These are phyloP conservation scores for Rhizopogon rudus DNA, from an alignment of 768 basidiomycete genomes.

Conservation along the genomic window DNA sequence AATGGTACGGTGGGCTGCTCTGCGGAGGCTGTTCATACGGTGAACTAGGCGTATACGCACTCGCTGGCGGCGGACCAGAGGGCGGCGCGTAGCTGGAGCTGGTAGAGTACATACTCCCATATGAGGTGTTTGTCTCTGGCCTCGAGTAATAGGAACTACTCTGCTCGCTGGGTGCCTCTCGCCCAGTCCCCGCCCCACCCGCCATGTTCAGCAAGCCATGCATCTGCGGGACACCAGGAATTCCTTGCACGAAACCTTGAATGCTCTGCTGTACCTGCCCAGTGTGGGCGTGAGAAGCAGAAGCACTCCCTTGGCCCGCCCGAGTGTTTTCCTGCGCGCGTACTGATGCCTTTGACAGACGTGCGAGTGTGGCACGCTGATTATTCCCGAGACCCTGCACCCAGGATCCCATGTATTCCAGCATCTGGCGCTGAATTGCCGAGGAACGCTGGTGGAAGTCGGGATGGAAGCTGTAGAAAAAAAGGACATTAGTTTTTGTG, in stretches of 20 bases:
- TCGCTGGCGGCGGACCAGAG: slow-evolving; percentile 7
- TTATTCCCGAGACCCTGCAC: slow-evolving; percentile 43
- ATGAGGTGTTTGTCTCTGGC: not conserved
- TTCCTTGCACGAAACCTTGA: slow-evolving; percentile 36
- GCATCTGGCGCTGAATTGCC: slow-evolving; percentile 71
- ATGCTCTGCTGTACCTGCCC: slow-evolving; percentile 44
- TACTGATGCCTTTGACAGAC: slow-evolving; percentile 62
- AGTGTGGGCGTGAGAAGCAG: slow-evolving; percentile 47
- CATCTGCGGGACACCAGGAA: slow-evolving; percentile 45
- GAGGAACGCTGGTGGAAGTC: slow-evolving; percentile 67
- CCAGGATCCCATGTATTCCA: slow-evolving; percentile 64
- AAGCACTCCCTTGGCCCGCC: slow-evolving; percentile 38
- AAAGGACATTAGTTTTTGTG: not conserved
- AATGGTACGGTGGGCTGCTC: not conserved
- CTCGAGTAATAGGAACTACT: slow-evolving; percentile 26
- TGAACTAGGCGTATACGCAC: slow-evolving; percentile 6
- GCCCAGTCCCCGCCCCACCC: slow-evolving; percentile 9
- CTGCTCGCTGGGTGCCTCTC: slow-evolving; percentile 16
- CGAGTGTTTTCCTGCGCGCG: slow-evolving; percentile 72
- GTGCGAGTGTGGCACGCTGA: slow-evolving; percentile 45
- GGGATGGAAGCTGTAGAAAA: slow-evolving; percentile 65
- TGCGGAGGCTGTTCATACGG: slow-evolving; percentile 8
- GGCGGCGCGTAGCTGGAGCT: slow-evolving; percentile 8
- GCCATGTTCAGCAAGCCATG: slow-evolving; percentile 32
- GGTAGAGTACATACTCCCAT: not conserved